A percentile compares a stretch with the other conserved stretches of the same genome.
Conservation (phyloP, 352 stramenopile genomes). For the Peronosclerospora sorghi region DNA sequence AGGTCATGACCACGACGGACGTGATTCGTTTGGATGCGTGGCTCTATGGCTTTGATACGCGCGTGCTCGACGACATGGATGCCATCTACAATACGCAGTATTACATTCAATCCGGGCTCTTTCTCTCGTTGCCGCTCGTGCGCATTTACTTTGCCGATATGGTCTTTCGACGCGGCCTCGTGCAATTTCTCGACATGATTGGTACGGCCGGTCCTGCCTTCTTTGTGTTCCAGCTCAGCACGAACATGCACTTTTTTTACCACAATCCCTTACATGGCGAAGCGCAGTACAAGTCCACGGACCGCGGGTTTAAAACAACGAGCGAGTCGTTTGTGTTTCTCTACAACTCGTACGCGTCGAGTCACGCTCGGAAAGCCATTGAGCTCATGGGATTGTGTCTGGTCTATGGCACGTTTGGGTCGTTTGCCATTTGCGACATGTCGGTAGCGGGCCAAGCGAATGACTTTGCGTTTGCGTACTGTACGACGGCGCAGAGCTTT, state of each 20-base stretch:
- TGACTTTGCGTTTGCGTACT: constrained; percentile 34
- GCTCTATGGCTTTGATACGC: too few relatives aligned
- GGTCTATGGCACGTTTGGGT: too few relatives aligned
- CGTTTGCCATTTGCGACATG: constrained; percentile 44
- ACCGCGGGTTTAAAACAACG: constrained; percentile 76
- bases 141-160: constrained; percentile 74
- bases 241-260: constrained; percentile 81
- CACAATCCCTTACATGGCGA: constrained; percentile 73
- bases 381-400: too few relatives aligned
- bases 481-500: constrained; percentile 65
- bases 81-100: constrained; percentile 62
- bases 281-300: constrained; percentile 72
- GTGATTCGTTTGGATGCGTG: constrained; percentile 52
- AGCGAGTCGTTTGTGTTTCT: constrained; percentile 71
- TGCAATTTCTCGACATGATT: too few relatives aligned
- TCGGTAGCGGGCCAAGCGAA: constrained; percentile 31
- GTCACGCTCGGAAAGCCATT: constrained; percentile 73
- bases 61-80: constrained; percentile 49
- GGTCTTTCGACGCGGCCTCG: constrained; percentile 51
- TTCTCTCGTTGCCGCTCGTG: constrained; percentile 66
- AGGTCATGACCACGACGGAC: constrained; percentile 36
- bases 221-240: too few relatives aligned
- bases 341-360: constrained; percentile 67
- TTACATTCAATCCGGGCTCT: constrained; percentile 64
- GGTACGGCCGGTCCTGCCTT: too few relatives aligned